Evolutionary conservation across 805 yeast species (phyloP).

Genomic region (Zygoascus bituminiphila): DNA sequence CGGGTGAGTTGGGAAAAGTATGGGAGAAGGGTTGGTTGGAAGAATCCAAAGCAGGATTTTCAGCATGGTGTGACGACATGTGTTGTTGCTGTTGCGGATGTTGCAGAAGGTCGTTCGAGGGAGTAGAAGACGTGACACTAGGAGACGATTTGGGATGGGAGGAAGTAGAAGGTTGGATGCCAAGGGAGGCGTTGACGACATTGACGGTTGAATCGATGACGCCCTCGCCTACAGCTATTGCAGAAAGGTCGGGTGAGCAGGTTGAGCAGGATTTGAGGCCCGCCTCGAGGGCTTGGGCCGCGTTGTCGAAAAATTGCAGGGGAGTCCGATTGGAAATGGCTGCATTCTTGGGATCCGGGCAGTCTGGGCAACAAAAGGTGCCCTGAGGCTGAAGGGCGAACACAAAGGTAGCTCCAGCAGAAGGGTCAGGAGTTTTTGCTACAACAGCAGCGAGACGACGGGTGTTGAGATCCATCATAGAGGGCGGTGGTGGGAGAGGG

Average conservation of each 20-base stretch:
- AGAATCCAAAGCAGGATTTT: background rate
- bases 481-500: background rate
- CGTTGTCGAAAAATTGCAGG: conserved; percentile 29
- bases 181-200: conserved; percentile 47
- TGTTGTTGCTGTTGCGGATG: background rate
- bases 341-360: conserved; percentile 31
- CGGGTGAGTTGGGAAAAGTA: conserved; percentile 7
- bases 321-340: conserved; percentile 15
- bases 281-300: conserved; percentile 35
- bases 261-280: conserved; percentile 46
- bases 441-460: background rate
- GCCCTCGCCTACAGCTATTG: conserved; percentile 12
- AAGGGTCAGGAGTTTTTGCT: background rate
- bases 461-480: background rate
- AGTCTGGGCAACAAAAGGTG: conserved; percentile 59
- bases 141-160: too few species aligned
- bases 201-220: conserved; percentile 43
- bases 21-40: background rate
- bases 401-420: conserved; percentile 34
- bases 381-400: conserved; percentile 35
- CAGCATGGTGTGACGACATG: background rate
- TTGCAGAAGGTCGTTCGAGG: conserved; percentile 11
- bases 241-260: conserved; percentile 42
- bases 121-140: conserved; percentile 7
- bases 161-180: conserved; percentile 39